These are phyloP conservation scores for Teratosphaeria gauchensis DNA, from an alignment of 2,329 filamentous ascomycete genomes.

Conservation along the genomic window DNA sequence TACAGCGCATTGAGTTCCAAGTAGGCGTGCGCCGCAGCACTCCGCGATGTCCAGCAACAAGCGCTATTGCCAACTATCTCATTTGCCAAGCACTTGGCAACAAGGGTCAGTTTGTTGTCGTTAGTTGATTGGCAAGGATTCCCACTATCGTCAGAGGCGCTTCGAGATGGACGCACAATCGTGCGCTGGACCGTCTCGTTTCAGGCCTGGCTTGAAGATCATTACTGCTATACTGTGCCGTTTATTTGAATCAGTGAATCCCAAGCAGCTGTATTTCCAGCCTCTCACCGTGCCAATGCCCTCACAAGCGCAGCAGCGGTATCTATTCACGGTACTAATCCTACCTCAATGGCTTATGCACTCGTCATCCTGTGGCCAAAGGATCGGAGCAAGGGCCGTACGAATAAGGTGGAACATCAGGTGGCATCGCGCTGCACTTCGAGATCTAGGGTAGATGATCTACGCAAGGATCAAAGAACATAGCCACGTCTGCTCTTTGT, in stretches of 20 bases:
- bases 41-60: neutral
- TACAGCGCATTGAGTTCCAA: neutral
- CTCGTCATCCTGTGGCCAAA: neutral
- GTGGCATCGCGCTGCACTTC: neutral
- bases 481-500: neutral
- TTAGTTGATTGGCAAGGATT: neutral
- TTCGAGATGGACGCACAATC: neutral
- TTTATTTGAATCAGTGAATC: neutral
- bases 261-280: no score
- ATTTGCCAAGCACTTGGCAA: neutral
- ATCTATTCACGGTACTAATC: neutral
- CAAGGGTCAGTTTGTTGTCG: neutral
- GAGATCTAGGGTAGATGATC: neutral
- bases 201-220: neutral
- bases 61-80: neutral
- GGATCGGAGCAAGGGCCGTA: neutral
- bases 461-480: neutral
- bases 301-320: no score
- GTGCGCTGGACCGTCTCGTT: neutral
- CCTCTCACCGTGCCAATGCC: no score
- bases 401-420: neutral
- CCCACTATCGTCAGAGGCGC: neutral
- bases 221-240: neutral
- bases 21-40: neutral
- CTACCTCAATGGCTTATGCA: neutral